A percentile compares a stretch with the other conserved stretches of the same genome.
Conservation (phyloP, 192 early-diverging fungal species). For the Coemansia sp. region DNA sequence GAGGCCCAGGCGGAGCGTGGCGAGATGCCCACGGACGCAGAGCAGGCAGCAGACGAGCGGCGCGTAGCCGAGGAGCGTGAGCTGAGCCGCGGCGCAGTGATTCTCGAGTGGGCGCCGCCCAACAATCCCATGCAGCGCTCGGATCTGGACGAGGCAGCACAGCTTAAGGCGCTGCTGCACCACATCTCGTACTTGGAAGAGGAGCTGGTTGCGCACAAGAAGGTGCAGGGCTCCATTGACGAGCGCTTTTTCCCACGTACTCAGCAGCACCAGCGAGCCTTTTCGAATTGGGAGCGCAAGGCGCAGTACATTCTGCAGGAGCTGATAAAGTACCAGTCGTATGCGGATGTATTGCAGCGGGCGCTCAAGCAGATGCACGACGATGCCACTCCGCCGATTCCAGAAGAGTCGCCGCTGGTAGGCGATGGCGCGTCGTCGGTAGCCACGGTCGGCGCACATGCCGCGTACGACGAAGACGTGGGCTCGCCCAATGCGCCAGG, state of each 20-base stretch:
- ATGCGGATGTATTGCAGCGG: constrained; percentile 70
- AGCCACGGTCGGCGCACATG: constrained; percentile 5
- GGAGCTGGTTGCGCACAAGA: constrained; percentile 70
- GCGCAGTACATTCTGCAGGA: constrained; percentile 75
- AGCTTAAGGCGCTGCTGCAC: constrained; percentile 63
- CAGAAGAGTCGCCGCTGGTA: constrained; percentile 29
- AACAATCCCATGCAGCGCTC: constrained; percentile 55
- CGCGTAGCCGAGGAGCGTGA: constrained; percentile 44
- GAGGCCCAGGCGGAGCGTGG: constrained; percentile 43
- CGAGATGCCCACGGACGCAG: constrained; percentile 24
- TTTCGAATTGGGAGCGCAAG: constrained; percentile 78
- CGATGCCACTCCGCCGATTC: constrained; percentile 37
- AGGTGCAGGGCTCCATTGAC: constrained; percentile 54
- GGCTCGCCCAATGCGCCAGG: background rate
- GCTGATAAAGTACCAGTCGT: constrained; percentile 81
- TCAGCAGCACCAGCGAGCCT: constrained; percentile 61
- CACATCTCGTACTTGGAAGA: constrained; percentile 62
- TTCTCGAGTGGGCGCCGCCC: constrained; percentile 54
- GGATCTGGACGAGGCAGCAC: constrained; percentile 52
- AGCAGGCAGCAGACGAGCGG: constrained; percentile 38
- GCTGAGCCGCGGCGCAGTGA: constrained; percentile 31
- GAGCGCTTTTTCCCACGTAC: constrained; percentile 60
- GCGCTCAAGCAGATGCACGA: constrained; percentile 56
- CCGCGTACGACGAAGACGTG: constrained; percentile 1
- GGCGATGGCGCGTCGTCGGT: constrained; percentile 15